These are phyloP conservation scores for Malus asiatica DNA, from an alignment of 306 rosid genomes.

Conservation along the genomic window DNA sequence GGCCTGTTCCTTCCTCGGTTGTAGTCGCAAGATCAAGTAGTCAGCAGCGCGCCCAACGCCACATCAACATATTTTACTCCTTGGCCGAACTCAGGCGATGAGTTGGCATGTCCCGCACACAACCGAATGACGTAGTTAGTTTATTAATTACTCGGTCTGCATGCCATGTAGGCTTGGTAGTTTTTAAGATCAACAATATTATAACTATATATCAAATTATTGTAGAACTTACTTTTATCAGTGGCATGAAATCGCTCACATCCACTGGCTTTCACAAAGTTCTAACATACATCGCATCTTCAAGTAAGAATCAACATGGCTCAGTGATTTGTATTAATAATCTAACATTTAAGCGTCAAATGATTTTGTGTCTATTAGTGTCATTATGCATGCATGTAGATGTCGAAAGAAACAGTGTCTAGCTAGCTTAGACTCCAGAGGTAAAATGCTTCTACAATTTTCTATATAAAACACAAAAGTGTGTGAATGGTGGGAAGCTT, in stretches of 20 bases:
- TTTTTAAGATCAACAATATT: no score
- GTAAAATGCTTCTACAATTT: background rate
- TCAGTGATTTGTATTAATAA: background rate
- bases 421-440: background rate
- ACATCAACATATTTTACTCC: no score
- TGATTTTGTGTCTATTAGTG: background rate
- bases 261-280: background rate
- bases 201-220: no score
- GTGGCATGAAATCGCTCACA: no score
- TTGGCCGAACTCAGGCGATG: no score
- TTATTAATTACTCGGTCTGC: no score
- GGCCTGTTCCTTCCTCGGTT: no score
- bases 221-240: background rate
- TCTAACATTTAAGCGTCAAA: background rate
- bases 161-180: fast-evolving
- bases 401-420: background rate
- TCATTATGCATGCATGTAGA: background rate
- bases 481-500: background rate
- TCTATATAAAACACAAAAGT: background rate
- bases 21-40: no score
- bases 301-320: background rate
- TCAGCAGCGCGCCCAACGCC: no score
- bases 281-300: background rate
- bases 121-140: no score
- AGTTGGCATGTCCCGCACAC: no score